phyloP scores from a whole-genome alignment of 75 land plant species.

The Picea sitchensis region DNA sequence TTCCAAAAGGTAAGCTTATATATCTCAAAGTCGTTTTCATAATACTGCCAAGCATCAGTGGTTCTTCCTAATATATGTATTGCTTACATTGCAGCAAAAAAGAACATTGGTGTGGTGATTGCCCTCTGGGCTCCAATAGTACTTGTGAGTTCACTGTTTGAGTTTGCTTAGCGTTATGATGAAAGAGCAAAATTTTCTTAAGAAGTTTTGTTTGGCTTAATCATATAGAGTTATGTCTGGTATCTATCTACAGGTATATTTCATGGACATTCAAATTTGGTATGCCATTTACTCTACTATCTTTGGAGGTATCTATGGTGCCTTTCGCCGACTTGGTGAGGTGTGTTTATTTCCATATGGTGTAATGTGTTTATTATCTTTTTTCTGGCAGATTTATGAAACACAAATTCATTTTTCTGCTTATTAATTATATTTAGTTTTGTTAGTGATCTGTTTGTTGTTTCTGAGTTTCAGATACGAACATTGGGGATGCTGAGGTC shows the following conservation, averaged over 20 bases:
- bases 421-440: not conserved
- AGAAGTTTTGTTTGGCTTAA: not conserved
- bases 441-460: slow-evolving; percentile 5
- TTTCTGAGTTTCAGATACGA: slow-evolving; percentile 61
- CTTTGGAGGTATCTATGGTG: too few relatives aligned
- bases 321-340: too few relatives aligned
- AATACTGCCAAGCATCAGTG: not conserved
- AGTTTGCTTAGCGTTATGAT: too few relatives aligned
- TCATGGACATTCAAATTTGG: too few relatives aligned
- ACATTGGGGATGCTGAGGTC: slow-evolving; percentile 90
- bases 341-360: slow-evolving; percentile 27
- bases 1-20: slow-evolving; percentile 60
- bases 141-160: slow-evolving; percentile 39
- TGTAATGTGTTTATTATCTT: not conserved
- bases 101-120: slow-evolving; percentile 84
- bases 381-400: not conserved
- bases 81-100: slow-evolving; percentile 61
- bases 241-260: slow-evolving; percentile 70
- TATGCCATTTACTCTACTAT: too few relatives aligned
- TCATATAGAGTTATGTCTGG: not conserved
- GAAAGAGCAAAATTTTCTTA: not conserved
- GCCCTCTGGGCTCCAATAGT: slow-evolving; percentile 95
- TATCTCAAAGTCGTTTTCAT: not conserved
- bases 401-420: not conserved
- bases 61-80: not conserved